Base-by-base conservation (phyloP, 495 filamentous ascomycete genomes). In the Bacidia rubella region DNA sequence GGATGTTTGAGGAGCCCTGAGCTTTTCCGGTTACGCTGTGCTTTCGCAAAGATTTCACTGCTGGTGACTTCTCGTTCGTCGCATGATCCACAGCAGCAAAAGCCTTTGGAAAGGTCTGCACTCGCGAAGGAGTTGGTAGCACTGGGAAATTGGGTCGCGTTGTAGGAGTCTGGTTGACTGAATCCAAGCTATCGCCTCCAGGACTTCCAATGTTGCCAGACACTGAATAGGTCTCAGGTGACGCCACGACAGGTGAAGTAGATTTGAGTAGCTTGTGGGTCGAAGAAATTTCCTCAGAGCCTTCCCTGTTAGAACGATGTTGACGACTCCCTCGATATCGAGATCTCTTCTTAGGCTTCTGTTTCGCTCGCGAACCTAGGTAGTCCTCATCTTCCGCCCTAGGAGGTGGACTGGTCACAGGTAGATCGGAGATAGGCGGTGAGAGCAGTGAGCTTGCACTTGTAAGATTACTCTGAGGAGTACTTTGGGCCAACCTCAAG, bases 381-480 rank as follows among this genome's bases (percentile, higher is more conserved):
- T 60, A 60, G 22, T 60, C 58, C 19, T 60, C 55, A 12, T 10
- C 48, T 48, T 57, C 58, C 2, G 20, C 49, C 21, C 44, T 20
- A 9, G 54, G 58, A 9, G 58, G 58, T n/a, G 58, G 58, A 35
- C 58, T 60, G 38, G 53, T 52, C 12, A 10, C 19, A 26, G 9
- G 19, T 19, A 54, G 39, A 2, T 15, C 45, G 1, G 48, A 45
- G 12, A 57, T 49, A 21, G 54, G 58, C 40, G 58, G 55, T 7
- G 51, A 54, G 3, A 57, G 58, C 19, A 47, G 46, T 11, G 52
- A 51, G 24, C 51, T 49, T 5, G 47, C 49, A 22, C 54, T 57
- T 2, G 54, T 56, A 21, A 46, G 26, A 42, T 25, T 40, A 23
- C 57, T 60, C 15, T 47, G 43, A 40, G 52, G 54, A 26, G 38